Percentiles rank a stretch among this genome's conserved stretches.
These are phyloP conservation scores for Ogataea thermomethanolica DNA, from an alignment of 805 yeast genomes.

Conservation along the genomic window DNA sequence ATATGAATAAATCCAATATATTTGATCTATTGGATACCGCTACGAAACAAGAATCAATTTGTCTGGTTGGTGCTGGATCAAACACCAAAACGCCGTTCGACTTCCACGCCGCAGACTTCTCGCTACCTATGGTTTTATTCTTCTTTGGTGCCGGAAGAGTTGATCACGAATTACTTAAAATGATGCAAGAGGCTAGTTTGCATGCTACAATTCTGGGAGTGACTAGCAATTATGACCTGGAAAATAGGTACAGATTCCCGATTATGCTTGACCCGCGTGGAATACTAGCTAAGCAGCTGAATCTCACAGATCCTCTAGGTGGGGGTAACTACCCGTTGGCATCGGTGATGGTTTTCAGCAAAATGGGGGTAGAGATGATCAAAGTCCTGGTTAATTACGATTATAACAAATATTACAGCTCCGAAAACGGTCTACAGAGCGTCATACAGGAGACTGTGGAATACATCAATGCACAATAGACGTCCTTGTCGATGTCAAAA, in stretches of 20 bases:
- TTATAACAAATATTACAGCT: conserved; percentile 18
- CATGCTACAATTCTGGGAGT: conserved; percentile 20
- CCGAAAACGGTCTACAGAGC: conserved; percentile 15
- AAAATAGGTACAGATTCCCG: conserved; percentile 23
- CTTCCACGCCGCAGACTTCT: conserved; percentile 1
- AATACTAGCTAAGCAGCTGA: conserved; percentile 21
- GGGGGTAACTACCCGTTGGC: conserved; percentile 35
- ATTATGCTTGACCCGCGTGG: conserved; percentile 30
- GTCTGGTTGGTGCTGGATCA: conserved; percentile 7
- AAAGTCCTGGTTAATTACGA: conserved; percentile 29
- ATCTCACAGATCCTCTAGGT: conserved; percentile 33
- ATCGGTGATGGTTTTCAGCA: conserved; percentile 27
- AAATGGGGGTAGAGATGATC: conserved; percentile 21
- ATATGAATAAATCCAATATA: conserved; percentile 16
- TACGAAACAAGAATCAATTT: background rate
- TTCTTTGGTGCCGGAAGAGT: conserved; percentile 17
- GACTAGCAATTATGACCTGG: conserved; percentile 18
- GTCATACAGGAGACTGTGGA: conserved; percentile 16
- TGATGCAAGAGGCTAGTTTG: conserved; percentile 3
- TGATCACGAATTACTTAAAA: conserved; percentile 15
- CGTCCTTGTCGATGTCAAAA: background rate
- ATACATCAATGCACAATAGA: conserved; percentile 12
- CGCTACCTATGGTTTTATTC: conserved; percentile 13
- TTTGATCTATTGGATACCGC: conserved; percentile 10
- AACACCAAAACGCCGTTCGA: background rate